Evolutionary conservation across 495 filamentous ascomycete species (phyloP).

Genomic region (Penicillium cinerascens): DNA sequence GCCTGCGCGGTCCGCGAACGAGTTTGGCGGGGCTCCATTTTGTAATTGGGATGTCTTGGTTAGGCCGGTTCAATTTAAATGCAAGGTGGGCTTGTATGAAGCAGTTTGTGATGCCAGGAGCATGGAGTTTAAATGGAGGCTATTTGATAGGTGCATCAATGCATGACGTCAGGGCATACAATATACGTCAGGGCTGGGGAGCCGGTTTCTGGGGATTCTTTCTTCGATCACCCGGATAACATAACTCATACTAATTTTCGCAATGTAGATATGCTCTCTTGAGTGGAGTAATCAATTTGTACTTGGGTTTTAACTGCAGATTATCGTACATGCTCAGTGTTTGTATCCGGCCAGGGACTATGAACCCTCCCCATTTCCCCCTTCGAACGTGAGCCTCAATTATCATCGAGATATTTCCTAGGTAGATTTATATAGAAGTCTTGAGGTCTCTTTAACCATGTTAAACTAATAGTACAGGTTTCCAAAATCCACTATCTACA

Average conservation of each 20-base stretch:
- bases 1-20: not conserved
- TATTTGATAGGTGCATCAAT: constrained; percentile 2
- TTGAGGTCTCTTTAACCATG: too few species aligned
- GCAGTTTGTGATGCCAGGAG: not conserved
- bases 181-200: constrained; percentile 15
- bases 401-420: constrained; percentile 26
- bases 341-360: not conserved
- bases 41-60: not conserved
- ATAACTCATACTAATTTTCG: not conserved
- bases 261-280: not conserved
- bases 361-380: not conserved
- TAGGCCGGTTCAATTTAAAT: not conserved
- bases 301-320: not conserved
- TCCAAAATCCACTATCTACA: too few species aligned
- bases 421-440: too few species aligned
- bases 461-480: too few species aligned
- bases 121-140: not conserved
- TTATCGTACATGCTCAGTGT: not conserved
- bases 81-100: not conserved
- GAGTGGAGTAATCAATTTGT: not conserved
- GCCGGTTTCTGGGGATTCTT: constrained; percentile 1
- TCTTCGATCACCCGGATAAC: not conserved
- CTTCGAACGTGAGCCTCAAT: too few species aligned
- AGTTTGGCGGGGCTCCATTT: constrained; percentile 17
- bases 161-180: constrained; percentile 20